Base-by-base conservation (phyloP, 1,139 yeast species). In the Zygoascus sp. region DNA sequence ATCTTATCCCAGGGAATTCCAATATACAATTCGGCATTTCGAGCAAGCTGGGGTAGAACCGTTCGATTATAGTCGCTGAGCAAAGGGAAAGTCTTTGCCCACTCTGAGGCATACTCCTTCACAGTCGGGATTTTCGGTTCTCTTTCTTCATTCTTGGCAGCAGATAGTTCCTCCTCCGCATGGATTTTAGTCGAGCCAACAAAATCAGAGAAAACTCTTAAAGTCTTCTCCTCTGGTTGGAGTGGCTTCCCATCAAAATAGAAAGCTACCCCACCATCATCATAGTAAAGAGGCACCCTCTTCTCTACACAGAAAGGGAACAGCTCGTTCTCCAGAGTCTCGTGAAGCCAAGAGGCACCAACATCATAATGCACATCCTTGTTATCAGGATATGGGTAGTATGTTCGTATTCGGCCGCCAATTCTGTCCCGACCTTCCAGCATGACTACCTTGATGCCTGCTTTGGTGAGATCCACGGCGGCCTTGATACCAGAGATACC, bases 321-420 rank as follows among this genome's bases (percentile, higher is more conserved):
- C 7, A 84, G 71, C 5, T 73, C 73, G 59, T 88, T 88, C 38
- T 76, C 72, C 43, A 87, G 66, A 0, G 88, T 79, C 58, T 87
- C 96, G 61, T 88, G 96, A 58, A 84, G 83, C 96, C 96, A 88
- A 3, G 90, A 78, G 0, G 95, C 96, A 0, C 96, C 53, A 1
- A 63, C 45, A 11, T 71, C 73, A 19, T 58, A 55, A 2, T 50
- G 53, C 8, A 49, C 32, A 3, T 51, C 55, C 4, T 46, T 52
- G 22, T 44, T 41, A 4, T 62, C 46, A 19, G 49, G 84, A 22
- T 40, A 32, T 25, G 45, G 45, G 13, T 37, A 16, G 61, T 37
- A 34, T 17, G 55, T 53, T 6, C 37, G 41, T 34, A 53, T 40
- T 37, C 57, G 41, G 1, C 89, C 89, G 5, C 89, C 89, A 2